Evolutionary conservation across 2,329 filamentous ascomycete species (phyloP), one percentile per base, ranked within the genome.

Genomic region (Arthrobotrys megalospora): DNA sequence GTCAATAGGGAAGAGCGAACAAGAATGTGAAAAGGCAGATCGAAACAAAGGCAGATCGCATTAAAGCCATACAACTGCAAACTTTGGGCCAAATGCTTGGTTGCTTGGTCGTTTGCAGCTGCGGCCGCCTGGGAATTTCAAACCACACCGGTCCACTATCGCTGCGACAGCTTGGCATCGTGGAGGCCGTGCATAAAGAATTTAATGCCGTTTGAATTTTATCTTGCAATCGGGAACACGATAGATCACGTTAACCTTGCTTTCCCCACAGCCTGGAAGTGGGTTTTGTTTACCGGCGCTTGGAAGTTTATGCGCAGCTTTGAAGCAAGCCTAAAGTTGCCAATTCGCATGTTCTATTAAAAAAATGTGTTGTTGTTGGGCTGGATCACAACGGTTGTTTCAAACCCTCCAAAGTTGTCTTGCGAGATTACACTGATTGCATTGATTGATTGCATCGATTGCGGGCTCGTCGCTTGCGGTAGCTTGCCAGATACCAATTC

Each of bases 311-410:
- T 77, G 73, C 73, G 73, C 34, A 66, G 43, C 41, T 36, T 36
- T 38, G 36, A 50, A 53, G 45, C 52, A 38, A 43, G 28, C 64
- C 38, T 69, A 53, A 65, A 69, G 12, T 53, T 69, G n/a, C 64
- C 64, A 16, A 24, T 21, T n/a, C 28, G 1, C 19, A 21, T 24
- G 8, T 8, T 6, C 14, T 16, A 45, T 45, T 50, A 6, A 36
- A 16, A 41, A 66, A 66, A 52, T 77, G 73, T 70, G 73, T 77
- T 77, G 73, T 77, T 77, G 73, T 58, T 50, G 43, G n/a, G 7
- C 19, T 5, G 24, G 60, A 66, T 47, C 60, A 6, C 58, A 72
- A 72, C 62, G 48, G 28, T 24, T 50, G 58, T 66, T 38, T 66
- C 41, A 60, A 73, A 63, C 16, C 34, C 34, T 63, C 34, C 11